Base-by-base conservation (phyloP, 306 rosid species). In the Cucurbita ficifolia region DNA sequence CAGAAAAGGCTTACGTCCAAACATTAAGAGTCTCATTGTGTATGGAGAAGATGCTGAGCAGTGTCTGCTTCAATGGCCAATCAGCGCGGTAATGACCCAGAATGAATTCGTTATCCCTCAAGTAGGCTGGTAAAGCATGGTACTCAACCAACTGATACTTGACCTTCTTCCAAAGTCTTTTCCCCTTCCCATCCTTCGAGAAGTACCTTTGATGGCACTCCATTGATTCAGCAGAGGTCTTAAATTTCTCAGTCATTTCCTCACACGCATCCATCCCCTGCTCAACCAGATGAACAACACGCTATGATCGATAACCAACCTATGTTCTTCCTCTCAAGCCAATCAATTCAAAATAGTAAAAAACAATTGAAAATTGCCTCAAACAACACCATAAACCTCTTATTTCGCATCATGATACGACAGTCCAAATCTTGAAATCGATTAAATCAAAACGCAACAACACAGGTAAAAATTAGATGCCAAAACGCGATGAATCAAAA, bases 11-110 rank as follows among this genome's bases (percentile, higher is more conserved):
- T 87, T 87, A 94, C 97, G 99, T 91, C 99, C 99, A 94, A 83
- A 94, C 96, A 22, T 94, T 94, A 33, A 94, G 92, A 10, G 99
- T 94, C 85, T 94, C 99, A 46, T 94, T 94, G 76, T 94, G 99
- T 60, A 94, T 86, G 73, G 88, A 79, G 82, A 94, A 91, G 61
- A 89, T 87, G 82, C 99, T 94, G 11, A 89, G 84, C 54, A 94
- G 69, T 73, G 84, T 79, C 81, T 91, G 95, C 91, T 91, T 94
- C 80, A 94, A 64, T 13, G 97, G 99, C 97, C 97, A 91, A 61
- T 89, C 96, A 18, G 92, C 77, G 18, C 99, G 89, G 80, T 94
- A 94, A 76, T 94, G 90, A 58, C 90, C 88, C 0, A 91, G 35
- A 77, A 94, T 88, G 80, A 72, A 94, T 69, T 94, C 99, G 42